phyloP scores from a whole-genome alignment of 1,139 yeast species.

The Neolecta irregularis region DNA sequence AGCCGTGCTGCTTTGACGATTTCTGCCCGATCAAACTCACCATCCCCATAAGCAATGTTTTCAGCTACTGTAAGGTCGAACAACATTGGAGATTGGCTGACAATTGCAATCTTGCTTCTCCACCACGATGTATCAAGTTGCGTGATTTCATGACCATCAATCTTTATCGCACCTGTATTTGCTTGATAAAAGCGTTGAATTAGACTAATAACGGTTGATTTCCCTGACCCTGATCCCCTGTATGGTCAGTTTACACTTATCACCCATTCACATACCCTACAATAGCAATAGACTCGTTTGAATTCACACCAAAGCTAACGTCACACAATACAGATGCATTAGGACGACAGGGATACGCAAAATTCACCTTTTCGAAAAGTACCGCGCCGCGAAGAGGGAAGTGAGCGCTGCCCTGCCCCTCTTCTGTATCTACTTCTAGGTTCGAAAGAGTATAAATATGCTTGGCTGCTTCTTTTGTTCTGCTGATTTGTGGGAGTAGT shows the following conservation, averaged over 20 bases:
- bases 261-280: constrained; percentile 36
- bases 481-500: constrained; percentile 58
- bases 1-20: constrained; percentile 23
- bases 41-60: constrained; percentile 60
- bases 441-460: constrained; percentile 11
- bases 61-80: constrained; percentile 67
- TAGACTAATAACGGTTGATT: constrained; percentile 66
- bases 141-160: constrained; percentile 52
- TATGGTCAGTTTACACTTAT: neutral
- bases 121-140: constrained; percentile 57
- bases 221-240: constrained; percentile 73
- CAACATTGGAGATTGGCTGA: constrained; percentile 76
- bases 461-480: constrained; percentile 28
- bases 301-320: constrained; percentile 34
- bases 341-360: constrained; percentile 13
- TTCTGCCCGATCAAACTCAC: constrained; percentile 23
- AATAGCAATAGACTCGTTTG: constrained; percentile 71
- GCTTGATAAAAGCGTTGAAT: constrained; percentile 28
- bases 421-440: constrained; percentile 5
- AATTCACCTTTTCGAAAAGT: constrained; percentile 11
- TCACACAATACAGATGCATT: constrained; percentile 11
- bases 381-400: constrained; percentile 8
- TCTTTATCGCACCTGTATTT: constrained; percentile 49
- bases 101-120: constrained; percentile 63
- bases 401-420: neutral